Evolutionary conservation across 768 basidiomycete species (phyloP), one percentile per base, ranked within the genome.

Genomic region (Leccinum sublutescens): DNA sequence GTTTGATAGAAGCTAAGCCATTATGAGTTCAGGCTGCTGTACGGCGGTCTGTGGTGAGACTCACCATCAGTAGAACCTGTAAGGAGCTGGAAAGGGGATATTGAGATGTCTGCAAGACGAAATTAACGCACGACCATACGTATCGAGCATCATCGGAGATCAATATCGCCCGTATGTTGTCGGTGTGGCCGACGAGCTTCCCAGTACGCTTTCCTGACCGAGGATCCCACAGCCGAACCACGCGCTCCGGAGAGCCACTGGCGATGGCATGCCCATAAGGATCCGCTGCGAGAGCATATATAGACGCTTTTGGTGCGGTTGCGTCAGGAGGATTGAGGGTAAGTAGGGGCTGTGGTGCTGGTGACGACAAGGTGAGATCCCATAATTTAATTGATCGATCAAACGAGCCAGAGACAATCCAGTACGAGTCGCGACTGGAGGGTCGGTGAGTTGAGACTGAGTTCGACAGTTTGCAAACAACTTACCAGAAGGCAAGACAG

Each of bases 111-210:
- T 29, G 58, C 25, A 63, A 50, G 62, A 56, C 5, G 53, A 40
- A 55, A 43, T 50, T 12, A 57, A 49, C 47, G 21, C 34, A 56
- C 40, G 15, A 54, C 78, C 93, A 73, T 69, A 95, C 93, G 73
- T 93, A 94, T 84, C 84, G 84, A 23, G 92, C 87, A 72, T 98
- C 95, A 29, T 95, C 93, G 5, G 91, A 92, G 1, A 98, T 80
- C 21, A 95, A 73, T 48, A 98, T 89, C 4, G 93, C 85, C 9
- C 96, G 83, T 60, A 99, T 95, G 66, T 98, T 98, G 73, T 99
- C 97, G 0, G 96, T 96, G 71, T 99, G 96, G 0, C 96, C 96
- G 7, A 98, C 93, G 1, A 98, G 81, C 68, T 97, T 93, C 11
- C 88, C 84, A 2, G 82, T 86, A 48, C 90, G 80, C 67, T 88